phyloP scores from a whole-genome alignment of 2,329 filamentous ascomycete genomes.

The Fusarium sp. region DNA sequence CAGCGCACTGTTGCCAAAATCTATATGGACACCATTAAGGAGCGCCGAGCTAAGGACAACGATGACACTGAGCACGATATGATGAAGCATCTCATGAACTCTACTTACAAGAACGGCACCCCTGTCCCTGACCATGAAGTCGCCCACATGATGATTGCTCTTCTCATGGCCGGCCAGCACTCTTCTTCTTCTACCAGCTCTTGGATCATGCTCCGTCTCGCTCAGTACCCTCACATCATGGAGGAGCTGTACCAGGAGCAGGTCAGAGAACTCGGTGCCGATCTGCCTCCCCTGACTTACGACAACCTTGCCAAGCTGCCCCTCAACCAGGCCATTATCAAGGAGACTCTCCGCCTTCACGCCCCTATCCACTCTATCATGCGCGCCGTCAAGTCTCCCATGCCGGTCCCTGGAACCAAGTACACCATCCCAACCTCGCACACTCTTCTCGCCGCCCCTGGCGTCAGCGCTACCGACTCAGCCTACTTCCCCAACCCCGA shows the following conservation, averaged over 20 bases:
- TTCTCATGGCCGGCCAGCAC: constrained; percentile 93
- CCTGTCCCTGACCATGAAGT: constrained; percentile 85
- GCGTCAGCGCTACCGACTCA: constrained; percentile 78
- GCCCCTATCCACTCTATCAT: constrained; percentile 96
- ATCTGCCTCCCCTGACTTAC: constrained; percentile 79
- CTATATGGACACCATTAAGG: constrained; percentile 84
- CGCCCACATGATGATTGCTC: constrained; percentile 93
- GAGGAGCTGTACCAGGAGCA: constrained; percentile 90
- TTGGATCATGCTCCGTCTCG: constrained; percentile 87
- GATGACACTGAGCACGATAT: constrained; percentile 75
- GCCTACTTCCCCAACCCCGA: constrained; percentile 85
- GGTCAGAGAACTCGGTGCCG: constrained; percentile 75
- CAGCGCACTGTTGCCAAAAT: constrained; percentile 83
- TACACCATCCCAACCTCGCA: constrained; percentile 85
- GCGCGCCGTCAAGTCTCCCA: constrained; percentile 89
- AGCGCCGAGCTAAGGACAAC: constrained; percentile 68
- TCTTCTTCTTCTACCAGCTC: constrained; percentile 85
- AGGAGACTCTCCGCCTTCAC: constrained; percentile 91
- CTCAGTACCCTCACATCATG: constrained; percentile 79
- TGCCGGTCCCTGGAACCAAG: constrained; percentile 84
- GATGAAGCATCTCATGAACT: constrained; percentile 91
- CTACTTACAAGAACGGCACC: constrained; percentile 84
- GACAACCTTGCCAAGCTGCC: constrained; percentile 83
- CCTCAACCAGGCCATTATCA: constrained; percentile 85
- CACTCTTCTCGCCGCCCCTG: constrained; percentile 85